phyloP scores from a whole-genome alignment of 805 yeast genomes.

The Komagataella kurtzmanii region DNA sequence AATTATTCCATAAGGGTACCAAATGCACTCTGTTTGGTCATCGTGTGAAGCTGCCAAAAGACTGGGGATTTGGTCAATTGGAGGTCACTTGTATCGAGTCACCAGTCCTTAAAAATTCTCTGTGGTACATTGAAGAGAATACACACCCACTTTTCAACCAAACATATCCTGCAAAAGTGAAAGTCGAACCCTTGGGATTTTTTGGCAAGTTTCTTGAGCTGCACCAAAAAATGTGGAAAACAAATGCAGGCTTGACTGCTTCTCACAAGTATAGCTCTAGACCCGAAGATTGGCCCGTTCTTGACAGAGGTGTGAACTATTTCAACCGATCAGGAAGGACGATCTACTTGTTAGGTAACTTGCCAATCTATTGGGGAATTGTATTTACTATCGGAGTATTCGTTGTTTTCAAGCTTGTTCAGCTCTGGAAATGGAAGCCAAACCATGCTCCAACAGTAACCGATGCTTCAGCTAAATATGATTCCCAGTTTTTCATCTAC shows the following conservation, averaged over 20 bases:
- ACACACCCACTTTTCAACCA: constrained; percentile 33
- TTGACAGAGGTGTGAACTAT: constrained; percentile 44
- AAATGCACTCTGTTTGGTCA: constrained; percentile 69
- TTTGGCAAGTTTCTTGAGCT: constrained; percentile 39
- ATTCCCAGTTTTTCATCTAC: constrained; percentile 18
- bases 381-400: constrained; percentile 18
- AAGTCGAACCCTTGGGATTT: constrained; percentile 19
- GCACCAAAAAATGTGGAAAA: constrained; percentile 40
- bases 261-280: constrained; percentile 35
- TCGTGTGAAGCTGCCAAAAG: constrained; percentile 52
- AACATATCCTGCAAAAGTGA: constrained; percentile 18
- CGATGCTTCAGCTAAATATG: constrained; percentile 7
- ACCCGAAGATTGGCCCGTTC: constrained; percentile 55
- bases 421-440: not conserved
- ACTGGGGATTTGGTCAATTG: constrained; percentile 72
- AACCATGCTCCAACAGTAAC: not conserved
- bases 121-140: constrained; percentile 66
- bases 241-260: constrained; percentile 31
- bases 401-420: constrained; percentile 4
- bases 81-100: constrained; percentile 79
- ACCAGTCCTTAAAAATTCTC: constrained; percentile 52
- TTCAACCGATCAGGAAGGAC: constrained; percentile 29
- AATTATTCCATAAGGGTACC: constrained; percentile 51
- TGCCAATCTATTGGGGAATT: constrained; percentile 38
- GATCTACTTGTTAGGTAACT: constrained; percentile 55